Percentiles rank a stretch among this genome's conserved stretches.
phyloP scores from a whole-genome alignment of 1,284 basidiomycete genomes.

The Fomitopsis schrenkii region DNA sequence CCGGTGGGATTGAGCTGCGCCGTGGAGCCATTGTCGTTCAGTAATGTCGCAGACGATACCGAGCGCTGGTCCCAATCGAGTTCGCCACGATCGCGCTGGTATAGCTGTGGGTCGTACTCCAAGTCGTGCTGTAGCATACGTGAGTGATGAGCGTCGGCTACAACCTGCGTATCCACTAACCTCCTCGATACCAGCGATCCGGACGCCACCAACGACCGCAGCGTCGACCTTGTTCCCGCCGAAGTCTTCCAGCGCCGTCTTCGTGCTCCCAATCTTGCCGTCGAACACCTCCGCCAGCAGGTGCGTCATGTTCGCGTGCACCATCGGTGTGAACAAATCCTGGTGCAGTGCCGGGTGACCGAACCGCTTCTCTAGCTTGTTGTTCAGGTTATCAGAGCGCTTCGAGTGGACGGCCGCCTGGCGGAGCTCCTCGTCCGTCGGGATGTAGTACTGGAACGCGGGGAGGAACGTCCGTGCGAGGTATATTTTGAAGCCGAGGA shows the following conservation, averaged over 20 bases:
- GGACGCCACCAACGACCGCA: constrained; percentile 69
- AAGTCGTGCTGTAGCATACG: constrained; percentile 47
- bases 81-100: constrained; percentile 75
- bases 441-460: constrained; percentile 77
- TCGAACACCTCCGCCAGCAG: constrained; percentile 70
- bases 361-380: constrained; percentile 78
- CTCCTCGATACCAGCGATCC: constrained; percentile 74
- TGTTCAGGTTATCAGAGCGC: constrained; percentile 60
- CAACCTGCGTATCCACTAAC: constrained; percentile 28
- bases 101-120: constrained; percentile 72
- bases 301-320: constrained; percentile 82
- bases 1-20: constrained; percentile 39
- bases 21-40: constrained; percentile 41
- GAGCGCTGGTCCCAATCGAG: constrained; percentile 77
- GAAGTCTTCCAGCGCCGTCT: constrained; percentile 67
- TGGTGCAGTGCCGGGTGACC: constrained; percentile 80
- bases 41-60: constrained; percentile 53
- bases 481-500: constrained; percentile 81
- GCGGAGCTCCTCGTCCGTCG: constrained; percentile 68
- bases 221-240: constrained; percentile 72
- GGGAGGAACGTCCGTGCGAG: constrained; percentile 64
- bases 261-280: constrained; percentile 62
- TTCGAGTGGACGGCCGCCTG: constrained; percentile 69
- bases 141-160: not conserved
- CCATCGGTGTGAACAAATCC: constrained; percentile 84